Evolutionary conservation across 2,329 filamentous ascomycete species (phyloP).

Genomic region (Macrophomina tecta): DNA sequence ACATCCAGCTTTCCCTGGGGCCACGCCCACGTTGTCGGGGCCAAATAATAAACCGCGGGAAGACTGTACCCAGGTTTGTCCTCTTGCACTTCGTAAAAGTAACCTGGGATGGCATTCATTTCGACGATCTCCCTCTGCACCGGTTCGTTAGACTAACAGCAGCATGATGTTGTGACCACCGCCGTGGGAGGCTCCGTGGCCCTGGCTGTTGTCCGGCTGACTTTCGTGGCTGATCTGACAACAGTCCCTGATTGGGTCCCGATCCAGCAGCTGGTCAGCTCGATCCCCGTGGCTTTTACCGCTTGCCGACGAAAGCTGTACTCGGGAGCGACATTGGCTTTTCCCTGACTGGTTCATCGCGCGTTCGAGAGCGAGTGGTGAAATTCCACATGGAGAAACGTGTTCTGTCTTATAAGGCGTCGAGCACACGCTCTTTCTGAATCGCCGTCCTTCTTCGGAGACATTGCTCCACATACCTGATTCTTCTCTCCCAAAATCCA

Average conservation of each 20-base stretch:
- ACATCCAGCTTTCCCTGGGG: neutral
- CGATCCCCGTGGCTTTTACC: constrained; percentile 4
- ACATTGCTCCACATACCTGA: too few relatives aligned
- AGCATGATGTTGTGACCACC: neutral
- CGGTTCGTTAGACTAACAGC: neutral
- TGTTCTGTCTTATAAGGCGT: constrained; percentile 5
- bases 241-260: constrained; percentile 12
- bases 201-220: constrained; percentile 20
- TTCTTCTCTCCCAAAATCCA: too few relatives aligned
- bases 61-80: neutral
- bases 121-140: neutral
- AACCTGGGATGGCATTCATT: neutral
- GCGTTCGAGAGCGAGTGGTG: neutral
- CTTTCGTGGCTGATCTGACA: constrained; percentile 15
- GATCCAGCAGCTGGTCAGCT: constrained; percentile 7
- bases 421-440: neutral
- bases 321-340: neutral
- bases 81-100: neutral
- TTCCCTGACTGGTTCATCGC: neutral
- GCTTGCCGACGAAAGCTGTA: constrained; percentile 10
- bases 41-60: neutral
- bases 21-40: neutral
- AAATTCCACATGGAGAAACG: neutral
- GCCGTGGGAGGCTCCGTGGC: neutral
- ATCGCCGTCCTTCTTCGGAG: too few relatives aligned